Evolutionary conservation across 73 alveolate species (phyloP).

Genomic region (Paraurostyla sp.): DNA sequence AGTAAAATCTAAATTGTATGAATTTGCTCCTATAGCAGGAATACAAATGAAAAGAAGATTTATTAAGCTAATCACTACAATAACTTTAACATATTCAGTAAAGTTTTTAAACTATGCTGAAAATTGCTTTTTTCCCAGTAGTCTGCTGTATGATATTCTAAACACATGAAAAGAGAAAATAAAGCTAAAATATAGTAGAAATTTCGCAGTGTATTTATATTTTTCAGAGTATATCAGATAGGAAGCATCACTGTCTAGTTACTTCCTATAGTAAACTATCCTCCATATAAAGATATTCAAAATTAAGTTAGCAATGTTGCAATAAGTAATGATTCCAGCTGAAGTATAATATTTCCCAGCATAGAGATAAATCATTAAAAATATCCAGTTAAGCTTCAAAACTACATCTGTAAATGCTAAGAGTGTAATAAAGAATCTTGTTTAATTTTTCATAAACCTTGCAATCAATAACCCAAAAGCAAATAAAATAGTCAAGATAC

Average conservation of each 20-base stretch:
- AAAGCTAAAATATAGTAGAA: background rate
- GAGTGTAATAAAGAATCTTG: conserved; percentile 6
- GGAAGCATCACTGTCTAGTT: background rate
- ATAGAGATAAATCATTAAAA: conserved; percentile 8
- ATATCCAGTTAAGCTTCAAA: conserved; percentile 33
- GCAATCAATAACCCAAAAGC: conserved; percentile 16
- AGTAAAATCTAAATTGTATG: background rate
- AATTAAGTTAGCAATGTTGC: background rate
- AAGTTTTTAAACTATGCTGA: conserved; percentile 1
- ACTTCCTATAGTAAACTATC: background rate
- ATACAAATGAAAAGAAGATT: background rate
- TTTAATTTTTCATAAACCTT: conserved; percentile 39
- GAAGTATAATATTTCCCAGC: background rate
- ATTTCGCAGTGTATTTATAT: background rate
- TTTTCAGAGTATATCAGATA: background rate
- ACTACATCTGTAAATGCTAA: conserved; percentile 33
- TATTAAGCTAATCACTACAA: background rate
- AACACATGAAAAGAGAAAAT: conserved; percentile 34
- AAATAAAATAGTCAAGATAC: conserved; percentile 21
- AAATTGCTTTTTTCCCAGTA: conserved; percentile 32
- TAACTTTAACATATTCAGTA: background rate
- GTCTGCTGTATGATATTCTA: conserved; percentile 22
- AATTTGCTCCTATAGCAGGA: conserved; percentile 37
- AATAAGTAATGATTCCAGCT: background rate
- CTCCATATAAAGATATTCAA: conserved; percentile 21